Percentiles rank a stretch among this genome's conserved stretches.
These are phyloP conservation scores for Aspergillus aculeatus DNA, from an alignment of 2,329 filamentous ascomycete species.

Conservation along the genomic window DNA sequence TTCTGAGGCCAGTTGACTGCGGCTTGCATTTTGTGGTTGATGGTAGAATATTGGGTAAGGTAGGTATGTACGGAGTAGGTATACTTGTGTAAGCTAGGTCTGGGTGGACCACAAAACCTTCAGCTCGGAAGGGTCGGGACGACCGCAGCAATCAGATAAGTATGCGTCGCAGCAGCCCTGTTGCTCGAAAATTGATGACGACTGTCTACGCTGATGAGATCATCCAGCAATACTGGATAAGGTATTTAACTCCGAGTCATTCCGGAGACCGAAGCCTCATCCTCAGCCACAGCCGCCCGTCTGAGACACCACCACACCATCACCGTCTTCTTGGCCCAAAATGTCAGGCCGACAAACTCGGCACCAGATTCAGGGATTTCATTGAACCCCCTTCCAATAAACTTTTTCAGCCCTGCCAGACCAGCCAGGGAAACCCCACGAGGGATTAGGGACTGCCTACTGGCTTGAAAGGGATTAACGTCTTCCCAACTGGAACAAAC, in stretches of 20 bases:
- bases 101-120: too few relatives aligned
- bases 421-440: not conserved
- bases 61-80: not conserved
- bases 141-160: not conserved
- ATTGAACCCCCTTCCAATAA: not conserved
- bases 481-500: not conserved
- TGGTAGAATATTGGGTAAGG: not conserved
- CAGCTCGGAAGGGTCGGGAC: too few relatives aligned
- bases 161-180: not conserved
- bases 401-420: not conserved
- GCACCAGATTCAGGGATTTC: not conserved
- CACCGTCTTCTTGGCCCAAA: not conserved
- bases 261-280: not conserved
- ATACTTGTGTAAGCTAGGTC: too few relatives aligned
- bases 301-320: not conserved
- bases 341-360: not conserved
- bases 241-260: not conserved
- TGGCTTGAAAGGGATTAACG: not conserved
- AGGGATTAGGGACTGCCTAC: not conserved
- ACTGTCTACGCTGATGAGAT: not conserved
- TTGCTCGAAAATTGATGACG: not conserved
- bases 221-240: not conserved
- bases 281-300: not conserved
- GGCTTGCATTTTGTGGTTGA: not conserved
- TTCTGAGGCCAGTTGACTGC: constrained; percentile 5